phyloP scores from a whole-genome alignment of 495 filamentous ascomycete species.

The Hypoxylon lienhwacheense region DNA sequence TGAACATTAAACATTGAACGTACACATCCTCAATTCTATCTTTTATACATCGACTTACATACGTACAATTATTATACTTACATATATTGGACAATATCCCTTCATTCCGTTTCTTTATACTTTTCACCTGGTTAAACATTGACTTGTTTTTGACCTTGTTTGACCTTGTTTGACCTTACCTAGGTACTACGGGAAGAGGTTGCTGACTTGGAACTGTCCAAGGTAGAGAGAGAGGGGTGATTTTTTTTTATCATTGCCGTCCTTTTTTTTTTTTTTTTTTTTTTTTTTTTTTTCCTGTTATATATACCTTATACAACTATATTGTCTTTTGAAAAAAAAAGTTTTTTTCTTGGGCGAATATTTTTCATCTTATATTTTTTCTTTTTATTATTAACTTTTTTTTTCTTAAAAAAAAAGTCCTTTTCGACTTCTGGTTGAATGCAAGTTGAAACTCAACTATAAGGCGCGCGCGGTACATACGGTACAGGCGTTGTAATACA shows the following conservation, averaged over 20 bases:
- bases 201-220: too few species aligned
- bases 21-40: too few species aligned
- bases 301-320: background rate
- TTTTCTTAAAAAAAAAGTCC: too few species aligned
- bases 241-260: slow-evolving; percentile 5
- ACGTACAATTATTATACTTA: background rate
- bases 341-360: too few species aligned
- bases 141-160: background rate
- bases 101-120: background rate
- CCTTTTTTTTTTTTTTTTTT: too few species aligned
- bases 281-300: too few species aligned
- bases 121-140: background rate
- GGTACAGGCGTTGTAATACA: slow-evolving; percentile 4
- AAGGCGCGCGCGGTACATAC: slow-evolving; percentile 7
- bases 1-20: too few species aligned
- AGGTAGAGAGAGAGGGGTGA: slow-evolving; percentile 16
- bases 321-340: too few species aligned
- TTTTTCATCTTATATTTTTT: too few species aligned
- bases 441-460: slow-evolving; percentile 6
- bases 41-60: too few species aligned
- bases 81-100: background rate
- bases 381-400: background rate
- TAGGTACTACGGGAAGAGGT: slow-evolving; percentile 21
- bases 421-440: too few species aligned
- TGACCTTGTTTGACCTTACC: slow-evolving; percentile 4